Evolutionary conservation across 1,139 yeast species (phyloP).

Genomic region (Kazachstania sp.): DNA sequence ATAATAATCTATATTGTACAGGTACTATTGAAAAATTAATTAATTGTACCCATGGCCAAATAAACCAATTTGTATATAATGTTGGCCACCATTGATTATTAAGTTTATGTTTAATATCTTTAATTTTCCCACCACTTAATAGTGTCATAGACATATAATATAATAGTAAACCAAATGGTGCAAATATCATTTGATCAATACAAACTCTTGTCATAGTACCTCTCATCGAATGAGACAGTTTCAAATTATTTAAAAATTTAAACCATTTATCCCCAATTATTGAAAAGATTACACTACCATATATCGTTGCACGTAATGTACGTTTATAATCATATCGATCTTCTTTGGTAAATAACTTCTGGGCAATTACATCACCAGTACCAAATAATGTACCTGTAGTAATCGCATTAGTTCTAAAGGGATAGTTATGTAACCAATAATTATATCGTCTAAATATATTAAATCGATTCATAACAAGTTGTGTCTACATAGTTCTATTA

Average conservation of each 20-base stretch:
- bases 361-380: conserved; percentile 69
- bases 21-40: conserved; percentile 68
- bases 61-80: conserved; percentile 61
- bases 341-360: conserved; percentile 40
- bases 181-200: conserved; percentile 66
- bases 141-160: conserved; percentile 62
- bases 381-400: conserved; percentile 61
- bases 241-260: conserved; percentile 41
- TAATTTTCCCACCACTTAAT: conserved; percentile 43
- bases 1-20: conserved; percentile 53
- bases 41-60: conserved; percentile 81
- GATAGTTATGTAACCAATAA: conserved; percentile 38
- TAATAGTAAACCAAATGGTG: conserved; percentile 66
- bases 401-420: conserved; percentile 47
- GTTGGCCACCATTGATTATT: conserved; percentile 51
- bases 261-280: conserved; percentile 72
- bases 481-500: neutral
- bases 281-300: conserved; percentile 72
- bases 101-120: conserved; percentile 37
- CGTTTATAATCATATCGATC: conserved; percentile 37
- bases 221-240: conserved; percentile 18
- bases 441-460: conserved; percentile 35
- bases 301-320: conserved; percentile 56
- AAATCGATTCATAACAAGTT: conserved; percentile 6
- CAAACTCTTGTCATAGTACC: conserved; percentile 37